Conservation (phyloP, 2,329 filamentous ascomycete genomes). For the Pseudogymnoascus sp. region DNA sequence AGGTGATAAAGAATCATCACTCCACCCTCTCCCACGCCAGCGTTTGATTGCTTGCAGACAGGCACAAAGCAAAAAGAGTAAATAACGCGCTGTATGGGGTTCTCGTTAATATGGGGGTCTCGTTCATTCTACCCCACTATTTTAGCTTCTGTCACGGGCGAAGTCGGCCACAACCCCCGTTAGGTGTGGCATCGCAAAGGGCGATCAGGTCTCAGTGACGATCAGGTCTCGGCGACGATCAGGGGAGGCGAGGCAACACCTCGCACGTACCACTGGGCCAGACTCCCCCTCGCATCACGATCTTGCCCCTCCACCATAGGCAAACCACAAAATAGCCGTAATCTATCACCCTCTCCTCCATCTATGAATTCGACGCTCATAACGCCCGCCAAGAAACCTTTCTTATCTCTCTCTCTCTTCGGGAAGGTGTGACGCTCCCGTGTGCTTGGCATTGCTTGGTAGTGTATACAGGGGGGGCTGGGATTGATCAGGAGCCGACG, state of each 20-base stretch:
- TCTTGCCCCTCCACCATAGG: not conserved
- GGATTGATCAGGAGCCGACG: not conserved
- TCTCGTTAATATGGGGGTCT: not conserved
- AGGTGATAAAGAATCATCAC: not conserved
- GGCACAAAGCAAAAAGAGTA: not conserved
- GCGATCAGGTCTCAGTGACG: not conserved
- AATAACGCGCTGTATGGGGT: not conserved
- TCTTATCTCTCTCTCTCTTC: constrained; percentile 3
- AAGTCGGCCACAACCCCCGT: not conserved
- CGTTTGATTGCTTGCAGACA: not conserved
- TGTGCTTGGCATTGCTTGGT: constrained; percentile 6
- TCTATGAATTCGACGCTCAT: not conserved
- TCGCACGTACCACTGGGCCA: not conserved
- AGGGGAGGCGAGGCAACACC: not conserved
- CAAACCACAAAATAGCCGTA: not conserved
- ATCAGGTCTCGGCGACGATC: not conserved
- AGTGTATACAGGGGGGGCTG: not conserved
- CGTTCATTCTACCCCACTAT: no score
- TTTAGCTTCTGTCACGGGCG: not conserved
- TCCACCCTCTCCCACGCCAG: not conserved
- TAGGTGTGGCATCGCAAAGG: not conserved
- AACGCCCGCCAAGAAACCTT: not conserved
- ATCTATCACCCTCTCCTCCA: not conserved
- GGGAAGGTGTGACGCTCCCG: not conserved
- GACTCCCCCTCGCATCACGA: not conserved